A percentile compares a stretch with the other conserved stretches of the same genome.
phyloP scores from a whole-genome alignment of 1,284 basidiomycete species.

The Phylloboletellus chloephorus region DNA sequence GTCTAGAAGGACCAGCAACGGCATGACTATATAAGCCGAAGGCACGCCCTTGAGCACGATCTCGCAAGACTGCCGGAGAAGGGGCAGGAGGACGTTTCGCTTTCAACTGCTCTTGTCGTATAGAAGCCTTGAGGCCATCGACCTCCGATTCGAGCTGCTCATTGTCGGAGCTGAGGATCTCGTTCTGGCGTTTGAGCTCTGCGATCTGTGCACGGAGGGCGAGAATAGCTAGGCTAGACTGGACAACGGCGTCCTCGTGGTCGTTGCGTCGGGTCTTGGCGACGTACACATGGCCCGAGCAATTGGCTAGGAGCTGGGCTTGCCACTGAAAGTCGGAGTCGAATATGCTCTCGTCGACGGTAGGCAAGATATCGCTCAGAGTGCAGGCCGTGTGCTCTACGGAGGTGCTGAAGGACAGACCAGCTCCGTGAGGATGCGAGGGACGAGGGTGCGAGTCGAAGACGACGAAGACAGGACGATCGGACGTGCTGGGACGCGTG shows the following conservation, averaged over 20 bases:
- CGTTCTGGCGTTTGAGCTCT: slow-evolving; percentile 33
- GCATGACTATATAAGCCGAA: slow-evolving; percentile 18
- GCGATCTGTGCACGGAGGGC: slow-evolving; percentile 38
- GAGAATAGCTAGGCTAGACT: slow-evolving; percentile 45
- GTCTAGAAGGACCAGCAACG: slow-evolving; percentile 25
- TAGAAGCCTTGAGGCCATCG: slow-evolving; percentile 27
- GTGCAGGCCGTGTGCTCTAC: slow-evolving; percentile 39
- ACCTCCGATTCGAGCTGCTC: slow-evolving; percentile 29
- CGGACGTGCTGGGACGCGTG: slow-evolving; percentile 4
- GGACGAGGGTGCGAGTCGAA: slow-evolving; percentile 65
- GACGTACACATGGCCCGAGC: slow-evolving; percentile 51
- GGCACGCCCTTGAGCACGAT: background rate
- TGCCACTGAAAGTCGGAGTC: slow-evolving; percentile 55
- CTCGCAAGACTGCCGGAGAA: background rate
- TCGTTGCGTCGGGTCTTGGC: slow-evolving; percentile 19
- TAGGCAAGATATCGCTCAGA: slow-evolving; percentile 45
- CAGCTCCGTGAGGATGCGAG: slow-evolving; percentile 52
- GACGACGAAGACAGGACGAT: slow-evolving; percentile 42
- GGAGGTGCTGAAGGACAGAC: slow-evolving; percentile 44
- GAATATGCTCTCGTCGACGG: slow-evolving; percentile 39
- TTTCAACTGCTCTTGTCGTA: slow-evolving; percentile 17
- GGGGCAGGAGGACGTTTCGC: background rate
- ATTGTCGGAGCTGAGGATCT: slow-evolving; percentile 33
- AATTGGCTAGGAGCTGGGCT: slow-evolving; percentile 55
- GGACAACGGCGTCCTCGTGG: slow-evolving; percentile 36